Evolutionary conservation across 2,329 filamentous ascomycete species (phyloP).

Genomic region (Myrmaecium sp.): DNA sequence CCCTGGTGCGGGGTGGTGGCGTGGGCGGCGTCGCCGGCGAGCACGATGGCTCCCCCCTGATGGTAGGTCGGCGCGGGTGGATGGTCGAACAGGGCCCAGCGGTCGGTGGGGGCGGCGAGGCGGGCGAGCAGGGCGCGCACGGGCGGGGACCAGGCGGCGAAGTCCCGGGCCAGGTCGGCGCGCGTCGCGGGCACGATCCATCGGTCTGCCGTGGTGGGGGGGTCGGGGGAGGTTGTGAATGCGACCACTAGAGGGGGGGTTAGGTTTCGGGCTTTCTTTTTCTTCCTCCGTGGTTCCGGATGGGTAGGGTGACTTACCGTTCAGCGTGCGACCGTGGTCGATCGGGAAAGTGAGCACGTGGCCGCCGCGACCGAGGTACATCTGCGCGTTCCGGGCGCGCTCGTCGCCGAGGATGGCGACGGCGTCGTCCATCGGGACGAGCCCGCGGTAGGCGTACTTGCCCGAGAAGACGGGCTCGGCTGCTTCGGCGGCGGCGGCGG

Average conservation of each 20-base stretch:
- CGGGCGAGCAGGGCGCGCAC: slow-evolving; percentile 23
- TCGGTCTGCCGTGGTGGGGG: too few species aligned
- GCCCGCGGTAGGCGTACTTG: slow-evolving; percentile 44
- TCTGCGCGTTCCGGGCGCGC: slow-evolving; percentile 32
- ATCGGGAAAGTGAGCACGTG: slow-evolving; percentile 48
- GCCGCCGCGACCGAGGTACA: slow-evolving; percentile 39
- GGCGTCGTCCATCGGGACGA: slow-evolving; percentile 42
- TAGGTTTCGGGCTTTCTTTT: slow-evolving; percentile 1
- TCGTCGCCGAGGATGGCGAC: slow-evolving; percentile 31
- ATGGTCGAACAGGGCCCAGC: slow-evolving; percentile 34
- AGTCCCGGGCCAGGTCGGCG: slow-evolving; percentile 24
- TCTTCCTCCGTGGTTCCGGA: too few species aligned
- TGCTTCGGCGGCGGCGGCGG: slow-evolving; percentile 27
- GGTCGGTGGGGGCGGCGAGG: slow-evolving; percentile 31
- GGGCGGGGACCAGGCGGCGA: slow-evolving; percentile 24
- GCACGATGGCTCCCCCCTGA: slow-evolving; percentile 17
- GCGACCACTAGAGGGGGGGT: slow-evolving; percentile 22
- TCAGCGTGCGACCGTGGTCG: slow-evolving; percentile 38
- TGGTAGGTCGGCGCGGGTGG: slow-evolving; percentile 24
- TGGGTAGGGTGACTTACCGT: slow-evolving; percentile 19
- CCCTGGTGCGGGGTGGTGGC: slow-evolving; percentile 38
- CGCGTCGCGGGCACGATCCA: slow-evolving; percentile 25
- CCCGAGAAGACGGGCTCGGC: slow-evolving; percentile 34
- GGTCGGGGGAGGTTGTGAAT: slow-evolving; percentile 27
- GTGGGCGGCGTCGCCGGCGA: slow-evolving; percentile 41